Evolutionary conservation across 2,329 filamentous ascomycete species (phyloP), one percentile per base, ranked within the genome.

Genomic region (Colletotrichum sp.): DNA sequence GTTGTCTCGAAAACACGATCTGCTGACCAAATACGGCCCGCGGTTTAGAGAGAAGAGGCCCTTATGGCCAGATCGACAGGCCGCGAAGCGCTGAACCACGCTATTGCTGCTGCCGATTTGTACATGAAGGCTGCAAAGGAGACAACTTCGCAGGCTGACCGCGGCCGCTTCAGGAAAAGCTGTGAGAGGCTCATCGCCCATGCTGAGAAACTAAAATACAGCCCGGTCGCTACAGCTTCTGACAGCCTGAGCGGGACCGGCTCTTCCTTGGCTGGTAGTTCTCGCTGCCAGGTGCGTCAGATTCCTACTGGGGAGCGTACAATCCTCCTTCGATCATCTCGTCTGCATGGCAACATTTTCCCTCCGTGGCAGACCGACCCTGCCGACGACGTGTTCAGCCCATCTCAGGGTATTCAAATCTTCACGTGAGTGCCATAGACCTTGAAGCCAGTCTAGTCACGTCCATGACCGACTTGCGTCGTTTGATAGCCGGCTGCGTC

Each of bases 311-410:
- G 89, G 18, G 96, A 98, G 83, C 90, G 96, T 80, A 93, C 94
- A 34, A 92, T 98, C 67, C 84, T 99, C 10, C 87, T 94, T 3
- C 92, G 93, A 81, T 92, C 93, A 5, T 97, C 96, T 6, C 93
- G 92, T 71, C 88, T 99, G 24, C 95, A 98, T 82, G 95, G 94
- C 1, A 94, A 93, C 80, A 89, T 94, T 24, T 99, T 98, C 79
- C 95, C 94, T 13, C 95, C 94, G 0, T 99, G 97, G 97, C 90
- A 90, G n/a, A 84, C 84, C 3, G 87, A 92, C 32, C 93, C 95
- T 1, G 82, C 84, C 5, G 83, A 90, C 0, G 83, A 88, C 6
- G 91, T 94, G 34, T 98, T 98, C 79, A 83, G 88, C 36, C 83
- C 88, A 32, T 79, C 82, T 8, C 82, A 88, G 5, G 88, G 87